A percentile compares a stretch with the other conserved stretches of the same genome.
phyloP scores from a whole-genome alignment of 2,329 filamentous ascomycete species.

The Drechslerella dactyloides region DNA sequence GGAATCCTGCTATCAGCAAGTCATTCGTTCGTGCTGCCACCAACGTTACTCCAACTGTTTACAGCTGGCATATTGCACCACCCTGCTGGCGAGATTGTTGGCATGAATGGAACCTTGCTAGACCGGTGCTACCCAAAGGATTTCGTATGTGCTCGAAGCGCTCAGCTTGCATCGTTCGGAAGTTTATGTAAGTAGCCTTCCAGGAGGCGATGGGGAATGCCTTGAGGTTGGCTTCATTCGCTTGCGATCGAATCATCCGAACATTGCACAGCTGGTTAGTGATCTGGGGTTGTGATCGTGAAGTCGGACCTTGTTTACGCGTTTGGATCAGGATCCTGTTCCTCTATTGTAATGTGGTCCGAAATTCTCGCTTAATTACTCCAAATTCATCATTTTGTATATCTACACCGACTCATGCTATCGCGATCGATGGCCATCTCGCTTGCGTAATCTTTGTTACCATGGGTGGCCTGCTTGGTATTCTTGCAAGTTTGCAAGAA shows the following conservation, averaged over 20 bases:
- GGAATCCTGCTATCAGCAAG: slow-evolving; percentile 1
- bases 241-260: slow-evolving; percentile 17
- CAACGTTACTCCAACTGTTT: slow-evolving; percentile 5
- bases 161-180: slow-evolving; percentile 7
- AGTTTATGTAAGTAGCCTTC: slow-evolving; percentile 30
- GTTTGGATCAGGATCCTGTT: neutral
- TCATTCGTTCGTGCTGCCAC: slow-evolving; percentile 3
- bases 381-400: neutral
- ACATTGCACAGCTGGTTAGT: neutral
- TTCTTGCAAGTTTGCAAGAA: neutral
- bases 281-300: no score
- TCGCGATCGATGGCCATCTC: neutral
- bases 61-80: slow-evolving; percentile 3
- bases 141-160: slow-evolving; percentile 7
- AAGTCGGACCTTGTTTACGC: no score
- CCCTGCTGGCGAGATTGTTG: neutral
- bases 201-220: neutral
- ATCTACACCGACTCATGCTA: neutral
- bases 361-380: neutral
- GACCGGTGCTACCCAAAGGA: slow-evolving; percentile 19
- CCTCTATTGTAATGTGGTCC: neutral
- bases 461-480: neutral
- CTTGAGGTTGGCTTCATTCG: no score
- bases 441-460: neutral
- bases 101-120: slow-evolving; percentile 21